Percentiles rank a stretch among this genome's conserved stretches.
phyloP scores from a whole-genome alignment of 768 basidiomycete species.

The Psilocybe azurescens region DNA sequence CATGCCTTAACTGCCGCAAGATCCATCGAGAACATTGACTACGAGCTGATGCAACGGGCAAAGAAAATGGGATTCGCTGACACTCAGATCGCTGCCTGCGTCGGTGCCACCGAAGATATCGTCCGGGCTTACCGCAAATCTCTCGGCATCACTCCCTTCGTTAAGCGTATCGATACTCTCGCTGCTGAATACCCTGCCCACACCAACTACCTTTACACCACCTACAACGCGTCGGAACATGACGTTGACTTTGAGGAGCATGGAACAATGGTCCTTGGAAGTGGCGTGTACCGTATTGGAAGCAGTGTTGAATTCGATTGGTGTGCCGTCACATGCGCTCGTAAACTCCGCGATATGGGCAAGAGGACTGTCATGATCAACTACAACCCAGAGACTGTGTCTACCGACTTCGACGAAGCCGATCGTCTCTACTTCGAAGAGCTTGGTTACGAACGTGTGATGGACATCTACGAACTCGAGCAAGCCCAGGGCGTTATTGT shows the following conservation, averaged over 20 bases:
- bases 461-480: conserved; percentile 99
- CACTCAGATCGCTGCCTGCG: conserved; percentile 84
- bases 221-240: conserved; percentile 96
- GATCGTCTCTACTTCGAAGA: conserved; percentile 99
- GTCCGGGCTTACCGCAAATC: conserved; percentile 90
- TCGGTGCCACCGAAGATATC: conserved; percentile 71
- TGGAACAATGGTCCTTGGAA: conserved; percentile 99
- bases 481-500: conserved; percentile 92
- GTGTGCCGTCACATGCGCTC: conserved; percentile 99
- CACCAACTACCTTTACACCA: conserved; percentile 99
- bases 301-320: conserved; percentile 99
- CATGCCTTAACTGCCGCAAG: conserved; percentile 72
- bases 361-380: conserved; percentile 99
- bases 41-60: conserved; percentile 82
- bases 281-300: conserved; percentile 98
- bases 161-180: conserved; percentile 98
- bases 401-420: conserved; percentile 99
- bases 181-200: conserved; percentile 98
- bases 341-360: conserved; percentile 91
- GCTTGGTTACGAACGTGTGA: conserved; percentile 95
- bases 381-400: conserved; percentile 99
- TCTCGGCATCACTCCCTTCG: conserved; percentile 90
- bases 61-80: conserved; percentile 98
- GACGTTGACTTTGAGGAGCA: conserved; percentile 96
- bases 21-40: conserved; percentile 69